Evolutionary conservation across 2,329 filamentous ascomycete genomes (phyloP).

Genomic region (Aspergillus vadensis): DNA sequence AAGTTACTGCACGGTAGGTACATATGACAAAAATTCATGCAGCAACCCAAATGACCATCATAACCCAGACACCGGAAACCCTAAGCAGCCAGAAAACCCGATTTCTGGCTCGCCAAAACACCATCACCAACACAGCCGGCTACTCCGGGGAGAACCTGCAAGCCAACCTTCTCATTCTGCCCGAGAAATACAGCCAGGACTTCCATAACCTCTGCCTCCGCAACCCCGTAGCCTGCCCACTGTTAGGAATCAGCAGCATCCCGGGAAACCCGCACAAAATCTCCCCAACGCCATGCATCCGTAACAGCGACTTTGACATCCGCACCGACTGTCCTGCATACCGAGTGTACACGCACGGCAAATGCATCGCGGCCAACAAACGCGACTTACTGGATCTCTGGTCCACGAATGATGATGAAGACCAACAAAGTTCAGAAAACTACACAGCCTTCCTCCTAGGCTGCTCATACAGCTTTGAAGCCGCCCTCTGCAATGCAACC

Average conservation of each 20-base stretch:
- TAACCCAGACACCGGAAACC: neutral
- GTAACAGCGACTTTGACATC: slow-evolving; percentile 52
- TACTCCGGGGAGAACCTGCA: slow-evolving; percentile 59
- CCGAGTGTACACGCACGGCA: slow-evolving; percentile 58
- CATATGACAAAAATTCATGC: too few species aligned
- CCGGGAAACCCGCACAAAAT: slow-evolving; percentile 41
- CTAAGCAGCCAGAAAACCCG: slow-evolving; percentile 40
- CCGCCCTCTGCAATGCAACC: slow-evolving; percentile 54
- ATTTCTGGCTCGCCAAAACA: slow-evolving; percentile 47
- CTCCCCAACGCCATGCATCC: slow-evolving; percentile 26
- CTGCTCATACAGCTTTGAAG: slow-evolving; percentile 66
- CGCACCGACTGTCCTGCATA: slow-evolving; percentile 61
- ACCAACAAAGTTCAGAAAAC: slow-evolving; percentile 32
- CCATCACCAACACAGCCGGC: slow-evolving; percentile 54
- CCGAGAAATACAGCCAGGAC: slow-evolving; percentile 57
- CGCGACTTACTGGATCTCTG: slow-evolving; percentile 55
- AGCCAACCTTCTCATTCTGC: slow-evolving; percentile 64
- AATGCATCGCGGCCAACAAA: slow-evolving; percentile 39
- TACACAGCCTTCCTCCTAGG: slow-evolving; percentile 66
- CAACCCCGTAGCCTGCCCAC: slow-evolving; percentile 65
- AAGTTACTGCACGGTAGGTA: neutral
- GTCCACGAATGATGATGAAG: slow-evolving; percentile 37
- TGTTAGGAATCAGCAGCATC: slow-evolving; percentile 52
- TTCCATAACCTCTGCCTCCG: slow-evolving; percentile 61
- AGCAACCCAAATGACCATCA: neutral